Percentiles rank a stretch among this genome's conserved stretches.
Evolutionary conservation across 805 yeast species (phyloP).

Genomic region (Ogataea henricii): DNA sequence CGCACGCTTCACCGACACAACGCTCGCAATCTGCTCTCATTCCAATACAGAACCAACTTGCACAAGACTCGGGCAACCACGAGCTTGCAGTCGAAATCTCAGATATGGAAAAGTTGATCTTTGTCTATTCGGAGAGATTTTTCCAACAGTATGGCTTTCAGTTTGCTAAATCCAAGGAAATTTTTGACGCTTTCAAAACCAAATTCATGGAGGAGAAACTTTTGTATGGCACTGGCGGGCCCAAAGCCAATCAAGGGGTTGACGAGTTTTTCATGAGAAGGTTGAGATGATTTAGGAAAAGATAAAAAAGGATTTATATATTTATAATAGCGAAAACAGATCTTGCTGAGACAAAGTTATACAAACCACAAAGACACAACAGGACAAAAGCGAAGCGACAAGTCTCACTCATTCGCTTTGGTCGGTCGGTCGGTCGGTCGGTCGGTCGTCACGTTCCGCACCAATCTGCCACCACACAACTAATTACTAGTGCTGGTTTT

Average conservation of each 20-base stretch:
- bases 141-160: conserved; percentile 29
- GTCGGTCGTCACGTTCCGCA: too few relatives aligned
- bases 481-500: conserved; percentile 5
- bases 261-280: conserved; percentile 28
- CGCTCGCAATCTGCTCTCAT: background rate
- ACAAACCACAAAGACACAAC: background rate
- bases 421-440: too few relatives aligned
- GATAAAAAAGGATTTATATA: background rate
- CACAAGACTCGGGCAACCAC: background rate
- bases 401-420: too few relatives aligned
- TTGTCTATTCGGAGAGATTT: conserved; percentile 35
- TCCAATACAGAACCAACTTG: too few relatives aligned
- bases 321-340: conserved; percentile 1
- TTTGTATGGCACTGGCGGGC: conserved; percentile 12
- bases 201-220: conserved; percentile 37
- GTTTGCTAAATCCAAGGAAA: conserved; percentile 31
- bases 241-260: conserved; percentile 16
- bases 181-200: conserved; percentile 33
- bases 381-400: too few relatives aligned
- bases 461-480: conserved; percentile 1
- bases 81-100: conserved; percentile 23
- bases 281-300: conserved; percentile 16
- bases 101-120: conserved; percentile 38
- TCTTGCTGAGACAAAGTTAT: background rate
- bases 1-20: too few relatives aligned